Base-by-base conservation (phyloP, 306 rosid species). In the Prunus mira region DNA sequence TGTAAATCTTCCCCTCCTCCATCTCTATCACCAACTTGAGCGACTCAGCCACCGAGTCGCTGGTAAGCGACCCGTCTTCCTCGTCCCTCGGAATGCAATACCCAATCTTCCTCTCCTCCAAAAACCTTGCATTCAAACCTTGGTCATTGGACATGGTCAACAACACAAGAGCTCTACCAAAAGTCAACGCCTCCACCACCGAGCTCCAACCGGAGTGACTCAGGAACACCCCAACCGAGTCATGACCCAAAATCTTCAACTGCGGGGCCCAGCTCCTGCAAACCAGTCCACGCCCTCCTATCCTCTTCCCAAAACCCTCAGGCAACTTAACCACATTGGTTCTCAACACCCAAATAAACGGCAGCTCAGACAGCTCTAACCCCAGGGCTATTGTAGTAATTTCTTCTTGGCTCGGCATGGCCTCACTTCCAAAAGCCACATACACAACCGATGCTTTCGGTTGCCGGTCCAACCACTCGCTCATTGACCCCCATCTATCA, bases 361-460 rank as follows among this genome's bases (percentile, higher is more conserved):
- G 84, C 28, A 85, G 22, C 49, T 69, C 43, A 0, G 89, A 84
- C 18, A 67, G 73, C 34, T 86, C 89, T 45, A 89, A 65, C 2
- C 90, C 93, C 0, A 80, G 25, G 20, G 93, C 90, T 43, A 89
- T 78, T 69, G 81, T 76, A 0, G n/a, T 75, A 13, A 88, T 74
- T 65, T 88, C 88, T 0, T 82, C 69, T 34, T 83, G 85, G 10
- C 82, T 81, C 17, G 81, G 85, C 45, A 76, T 72, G 3, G 81
- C 89, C 75, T 89, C 86, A 12, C 86, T 82, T 12, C 90, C 89
- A 13, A 86, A 84, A 0, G 93, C 93, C 2, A 84, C 87, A 45
- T 86, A 89, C 34, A 89, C 83, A 45, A 84, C 89, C 0, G 71
- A 69, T 1, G 68, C 66, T 32, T 54, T 67, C 7, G 2, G 24